A percentile compares a stretch with the other conserved stretches of the same genome.
Conservation (phyloP, 176 grass and related monocot species). For the Hordeum marinum region DNA sequence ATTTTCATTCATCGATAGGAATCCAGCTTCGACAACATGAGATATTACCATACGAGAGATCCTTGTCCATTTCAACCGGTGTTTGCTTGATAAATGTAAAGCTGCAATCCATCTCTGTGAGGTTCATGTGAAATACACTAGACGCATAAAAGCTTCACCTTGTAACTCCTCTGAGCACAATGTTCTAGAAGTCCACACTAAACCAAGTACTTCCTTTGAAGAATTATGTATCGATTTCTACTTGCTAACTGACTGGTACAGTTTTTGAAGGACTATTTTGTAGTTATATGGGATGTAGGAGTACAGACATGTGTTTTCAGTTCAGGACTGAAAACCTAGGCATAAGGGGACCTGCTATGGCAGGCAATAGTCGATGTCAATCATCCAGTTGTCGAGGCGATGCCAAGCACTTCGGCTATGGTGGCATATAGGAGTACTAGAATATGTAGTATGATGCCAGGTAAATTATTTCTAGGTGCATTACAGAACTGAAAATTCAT, state of each 20-base stretch:
- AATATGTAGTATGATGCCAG: slow-evolving; percentile 20
- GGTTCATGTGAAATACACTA: neutral
- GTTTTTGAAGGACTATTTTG: slow-evolving; percentile 10
- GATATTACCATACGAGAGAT: neutral
- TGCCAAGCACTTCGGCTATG: slow-evolving; percentile 44
- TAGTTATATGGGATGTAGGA: slow-evolving; percentile 38
- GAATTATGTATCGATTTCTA: neutral
- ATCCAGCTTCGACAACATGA: neutral
- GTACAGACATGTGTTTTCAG: slow-evolving; percentile 11
- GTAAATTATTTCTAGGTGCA: neutral
- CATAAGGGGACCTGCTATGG: slow-evolving; percentile 48
- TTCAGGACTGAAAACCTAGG: neutral
- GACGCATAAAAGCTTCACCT: neutral
- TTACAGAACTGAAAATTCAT: neutral
- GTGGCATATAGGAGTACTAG: slow-evolving; percentile 1
- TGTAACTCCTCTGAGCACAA: neutral
- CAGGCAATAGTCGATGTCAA: slow-evolving; percentile 72
- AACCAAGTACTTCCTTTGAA: neutral
- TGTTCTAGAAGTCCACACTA: neutral
- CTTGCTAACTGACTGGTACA: neutral
- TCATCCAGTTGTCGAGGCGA: slow-evolving; percentile 45
- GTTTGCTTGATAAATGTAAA: slow-evolving; percentile 9
- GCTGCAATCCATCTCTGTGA: neutral
- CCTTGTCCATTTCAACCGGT: neutral
- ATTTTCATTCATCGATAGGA: neutral